Conservation (phyloP, 345 rosid genomes). For the Eucalyptus tenuipes region DNA sequence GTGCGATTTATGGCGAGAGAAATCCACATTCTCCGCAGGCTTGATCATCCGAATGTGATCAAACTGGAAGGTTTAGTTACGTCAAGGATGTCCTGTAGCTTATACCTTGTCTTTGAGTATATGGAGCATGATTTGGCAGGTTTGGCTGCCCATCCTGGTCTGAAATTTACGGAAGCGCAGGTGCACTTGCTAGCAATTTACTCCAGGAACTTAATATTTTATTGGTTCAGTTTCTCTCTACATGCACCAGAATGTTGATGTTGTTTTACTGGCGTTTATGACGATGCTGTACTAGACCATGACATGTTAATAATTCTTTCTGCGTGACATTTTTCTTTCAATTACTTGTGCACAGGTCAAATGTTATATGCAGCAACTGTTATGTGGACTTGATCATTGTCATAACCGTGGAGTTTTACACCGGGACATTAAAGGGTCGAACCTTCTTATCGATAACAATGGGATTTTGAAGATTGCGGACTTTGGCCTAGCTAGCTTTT, state of each 20-base stretch:
- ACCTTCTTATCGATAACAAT: constrained; percentile 81
- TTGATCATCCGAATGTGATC: constrained; percentile 90
- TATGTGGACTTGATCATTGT: constrained; percentile 87
- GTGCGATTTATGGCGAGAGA: constrained; percentile 99
- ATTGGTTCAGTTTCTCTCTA: background rate
- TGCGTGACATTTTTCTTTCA: background rate
- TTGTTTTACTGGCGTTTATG: background rate
- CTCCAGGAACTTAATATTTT: background rate
- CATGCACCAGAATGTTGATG: background rate
- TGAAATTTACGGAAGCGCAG: constrained; percentile 90
- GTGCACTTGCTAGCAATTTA: constrained; percentile 8
- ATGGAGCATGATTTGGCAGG: constrained; percentile 99
- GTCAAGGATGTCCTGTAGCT: constrained; percentile 98
- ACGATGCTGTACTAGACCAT: background rate
- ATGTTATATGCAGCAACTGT: constrained; percentile 88
- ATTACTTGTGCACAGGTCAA: constrained; percentile 43
- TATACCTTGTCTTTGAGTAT: constrained; percentile 95
- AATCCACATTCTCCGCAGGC: constrained; percentile 83
- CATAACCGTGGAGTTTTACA: constrained; percentile 90
- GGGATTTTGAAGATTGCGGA: constrained; percentile 93
- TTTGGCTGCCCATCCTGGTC: constrained; percentile 81
- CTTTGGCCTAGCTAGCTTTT: constrained; percentile 92
- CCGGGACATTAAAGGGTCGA: constrained; percentile 97
- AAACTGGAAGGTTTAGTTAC: constrained; percentile 97
- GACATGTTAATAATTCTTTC: background rate